Percentiles rank a stretch among this genome's conserved stretches.
These are phyloP conservation scores for Trichoderma harzianum DNA, from an alignment of 2,329 filamentous ascomycete species.

Conservation along the genomic window DNA sequence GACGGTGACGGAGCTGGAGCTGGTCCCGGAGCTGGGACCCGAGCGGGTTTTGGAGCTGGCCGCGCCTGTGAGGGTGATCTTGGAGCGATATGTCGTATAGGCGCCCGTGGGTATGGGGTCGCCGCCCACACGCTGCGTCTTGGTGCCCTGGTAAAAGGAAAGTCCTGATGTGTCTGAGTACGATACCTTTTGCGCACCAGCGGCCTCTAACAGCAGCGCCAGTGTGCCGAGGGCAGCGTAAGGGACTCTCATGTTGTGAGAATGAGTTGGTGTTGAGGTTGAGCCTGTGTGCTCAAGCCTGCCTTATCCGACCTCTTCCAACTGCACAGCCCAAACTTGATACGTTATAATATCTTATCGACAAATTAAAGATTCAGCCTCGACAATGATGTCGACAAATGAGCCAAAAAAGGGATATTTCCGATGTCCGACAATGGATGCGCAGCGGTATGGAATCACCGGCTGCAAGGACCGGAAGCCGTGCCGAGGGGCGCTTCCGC, in stretches of 20 bases:
- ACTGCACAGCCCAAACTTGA: background rate
- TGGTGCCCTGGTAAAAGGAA: constrained; percentile 37
- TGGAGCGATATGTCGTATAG: constrained; percentile 44
- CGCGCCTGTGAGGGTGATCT: constrained; percentile 39
- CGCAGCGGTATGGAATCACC: background rate
- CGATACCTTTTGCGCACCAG: constrained; percentile 28
- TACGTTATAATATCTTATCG: background rate
- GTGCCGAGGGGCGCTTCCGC: constrained; percentile 8
- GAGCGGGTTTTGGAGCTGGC: constrained; percentile 6
- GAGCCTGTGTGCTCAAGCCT: background rate
- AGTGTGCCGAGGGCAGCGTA: constrained; percentile 24
- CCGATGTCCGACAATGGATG: background rate
- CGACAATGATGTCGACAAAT: background rate
- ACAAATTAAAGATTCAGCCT: background rate
- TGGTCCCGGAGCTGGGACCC: constrained; percentile 3
- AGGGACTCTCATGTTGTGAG: constrained; percentile 5
- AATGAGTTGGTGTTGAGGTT: background rate
- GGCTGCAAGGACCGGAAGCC: background rate
- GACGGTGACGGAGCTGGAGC: constrained; percentile 26
- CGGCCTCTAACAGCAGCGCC: constrained; percentile 25
- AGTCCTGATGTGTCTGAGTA: constrained; percentile 34
- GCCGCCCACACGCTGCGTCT: constrained; percentile 37
- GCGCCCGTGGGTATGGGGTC: constrained; percentile 39
- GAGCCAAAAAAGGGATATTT: background rate
- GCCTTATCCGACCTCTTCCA: background rate